phyloP scores from a whole-genome alignment of 768 basidiomycete genomes.

The Hirschioporus abietinus region DNA sequence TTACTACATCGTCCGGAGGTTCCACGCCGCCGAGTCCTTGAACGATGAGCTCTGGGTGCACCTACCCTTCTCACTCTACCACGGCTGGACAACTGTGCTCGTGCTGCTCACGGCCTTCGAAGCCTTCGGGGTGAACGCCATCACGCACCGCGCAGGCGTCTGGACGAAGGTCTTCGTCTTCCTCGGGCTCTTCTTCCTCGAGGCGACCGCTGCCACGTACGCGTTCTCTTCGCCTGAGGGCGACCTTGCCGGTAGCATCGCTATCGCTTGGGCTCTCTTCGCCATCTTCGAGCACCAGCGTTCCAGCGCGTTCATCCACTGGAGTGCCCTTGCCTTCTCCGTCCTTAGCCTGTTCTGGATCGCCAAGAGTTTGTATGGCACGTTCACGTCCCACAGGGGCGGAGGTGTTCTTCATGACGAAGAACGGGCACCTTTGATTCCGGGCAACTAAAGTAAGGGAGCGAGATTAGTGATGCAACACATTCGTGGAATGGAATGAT shows the following conservation, averaged over 20 bases:
- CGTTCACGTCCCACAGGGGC: conserved; percentile 33
- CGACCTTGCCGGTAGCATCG: conserved; percentile 87
- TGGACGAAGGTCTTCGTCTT: conserved; percentile 97
- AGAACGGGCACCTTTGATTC: conserved; percentile 81
- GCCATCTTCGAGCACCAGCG: conserved; percentile 82
- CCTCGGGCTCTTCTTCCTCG: conserved; percentile 91
- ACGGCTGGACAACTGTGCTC: conserved; percentile 87
- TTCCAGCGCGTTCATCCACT: conserved; percentile 76
- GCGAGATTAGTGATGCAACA: neutral
- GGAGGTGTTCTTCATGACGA: conserved; percentile 71
- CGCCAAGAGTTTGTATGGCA: conserved; percentile 63
- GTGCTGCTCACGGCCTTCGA: conserved; percentile 80
- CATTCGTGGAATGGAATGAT: neutral
- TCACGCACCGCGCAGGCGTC: conserved; percentile 59
- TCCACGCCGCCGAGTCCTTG: conserved; percentile 55
- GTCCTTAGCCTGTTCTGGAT: conserved; percentile 84
- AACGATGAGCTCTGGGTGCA: conserved; percentile 88
- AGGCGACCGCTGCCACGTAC: conserved; percentile 89
- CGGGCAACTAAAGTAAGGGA: conserved; percentile 14
- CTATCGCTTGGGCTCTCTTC: conserved; percentile 90
- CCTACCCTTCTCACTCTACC: conserved; percentile 93
- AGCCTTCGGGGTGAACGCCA: conserved; percentile 80
- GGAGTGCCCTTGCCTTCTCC: conserved; percentile 81
- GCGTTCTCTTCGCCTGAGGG: conserved; percentile 88
- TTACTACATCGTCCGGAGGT: conserved; percentile 92